Evolutionary conservation across 1,284 basidiomycete genomes (phyloP).

Genomic region (Fomitopsis betulina): DNA sequence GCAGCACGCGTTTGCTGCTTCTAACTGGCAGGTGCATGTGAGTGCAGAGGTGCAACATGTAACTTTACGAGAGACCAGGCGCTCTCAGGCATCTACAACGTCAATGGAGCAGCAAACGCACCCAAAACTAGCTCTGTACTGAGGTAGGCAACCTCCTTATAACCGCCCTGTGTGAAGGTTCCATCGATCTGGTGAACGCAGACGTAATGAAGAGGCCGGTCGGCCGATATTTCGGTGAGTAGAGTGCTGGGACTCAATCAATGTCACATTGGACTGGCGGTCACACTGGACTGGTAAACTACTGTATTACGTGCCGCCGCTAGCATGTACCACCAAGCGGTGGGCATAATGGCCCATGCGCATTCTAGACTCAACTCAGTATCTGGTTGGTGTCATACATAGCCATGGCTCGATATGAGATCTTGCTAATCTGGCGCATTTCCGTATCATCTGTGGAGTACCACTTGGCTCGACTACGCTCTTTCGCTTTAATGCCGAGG

Average conservation of each 20-base stretch:
- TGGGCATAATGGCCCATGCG: not conserved
- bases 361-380: not conserved
- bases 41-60: not conserved
- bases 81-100: not conserved
- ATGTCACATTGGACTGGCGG: not conserved
- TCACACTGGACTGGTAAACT: not conserved
- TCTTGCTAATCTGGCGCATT: not conserved
- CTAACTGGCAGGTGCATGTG: not conserved
- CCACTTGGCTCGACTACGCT: not conserved
- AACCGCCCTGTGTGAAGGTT: no score
- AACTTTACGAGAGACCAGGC: not conserved
- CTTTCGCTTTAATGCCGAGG: no score
- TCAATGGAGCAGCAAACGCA: not conserved
- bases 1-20: not conserved
- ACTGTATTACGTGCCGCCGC: not conserved
- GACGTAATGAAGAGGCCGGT: no score
- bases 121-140: no score
- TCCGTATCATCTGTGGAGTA: not conserved
- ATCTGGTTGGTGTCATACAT: not conserved
- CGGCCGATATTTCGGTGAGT: no score
- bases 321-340: not conserved
- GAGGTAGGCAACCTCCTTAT: no score
- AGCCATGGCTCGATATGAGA: not conserved
- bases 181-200: no score
- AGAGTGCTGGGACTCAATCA: not conserved